phyloP scores from a whole-genome alignment of 352 stramenopile species.

The Globisporangium iwayamae region DNA sequence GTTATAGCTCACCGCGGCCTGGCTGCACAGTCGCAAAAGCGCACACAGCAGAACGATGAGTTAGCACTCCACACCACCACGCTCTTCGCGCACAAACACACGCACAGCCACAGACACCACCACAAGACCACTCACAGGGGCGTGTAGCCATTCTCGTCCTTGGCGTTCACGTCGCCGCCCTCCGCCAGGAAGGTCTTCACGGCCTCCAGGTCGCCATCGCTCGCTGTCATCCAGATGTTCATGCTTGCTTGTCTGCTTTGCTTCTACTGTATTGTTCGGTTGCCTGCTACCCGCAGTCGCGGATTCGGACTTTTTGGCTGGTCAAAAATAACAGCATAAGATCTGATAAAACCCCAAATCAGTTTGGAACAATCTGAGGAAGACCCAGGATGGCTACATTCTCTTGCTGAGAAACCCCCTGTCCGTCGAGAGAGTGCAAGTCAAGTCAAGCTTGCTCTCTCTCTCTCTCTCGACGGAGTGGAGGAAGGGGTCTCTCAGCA shows the following conservation, averaged over 20 bases:
- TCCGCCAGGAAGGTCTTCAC: slow-evolving; percentile 43
- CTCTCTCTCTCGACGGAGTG: too few relatives aligned
- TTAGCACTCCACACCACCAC: background rate
- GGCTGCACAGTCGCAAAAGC: slow-evolving; percentile 23
- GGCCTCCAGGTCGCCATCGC: slow-evolving; percentile 54
- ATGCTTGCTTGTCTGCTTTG: slow-evolving; percentile 27
- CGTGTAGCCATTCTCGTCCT: slow-evolving; percentile 71
- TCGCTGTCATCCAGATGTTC: slow-evolving; percentile 64
- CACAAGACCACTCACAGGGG: slow-evolving; percentile 35
- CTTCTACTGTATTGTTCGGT: slow-evolving; percentile 11
- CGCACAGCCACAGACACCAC: too few relatives aligned
- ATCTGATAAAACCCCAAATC: background rate
- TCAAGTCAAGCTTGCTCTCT: too few relatives aligned
- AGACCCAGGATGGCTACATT: too few relatives aligned
- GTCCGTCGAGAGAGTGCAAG: too few relatives aligned
- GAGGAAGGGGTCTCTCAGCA: too few relatives aligned
- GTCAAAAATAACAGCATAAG: background rate
- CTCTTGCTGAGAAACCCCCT: too few relatives aligned
- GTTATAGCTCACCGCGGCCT: slow-evolving; percentile 69
- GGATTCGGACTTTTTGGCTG: slow-evolving; percentile 22
- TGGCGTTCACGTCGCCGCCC: slow-evolving; percentile 44
- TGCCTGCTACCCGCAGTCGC: too few relatives aligned
- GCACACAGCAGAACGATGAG: background rate
- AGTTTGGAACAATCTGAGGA: too few relatives aligned
- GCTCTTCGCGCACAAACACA: too few relatives aligned